phyloP scores from a whole-genome alignment of 2,329 filamentous ascomycete genomes.

The Scortechinia acanthostroma region DNA sequence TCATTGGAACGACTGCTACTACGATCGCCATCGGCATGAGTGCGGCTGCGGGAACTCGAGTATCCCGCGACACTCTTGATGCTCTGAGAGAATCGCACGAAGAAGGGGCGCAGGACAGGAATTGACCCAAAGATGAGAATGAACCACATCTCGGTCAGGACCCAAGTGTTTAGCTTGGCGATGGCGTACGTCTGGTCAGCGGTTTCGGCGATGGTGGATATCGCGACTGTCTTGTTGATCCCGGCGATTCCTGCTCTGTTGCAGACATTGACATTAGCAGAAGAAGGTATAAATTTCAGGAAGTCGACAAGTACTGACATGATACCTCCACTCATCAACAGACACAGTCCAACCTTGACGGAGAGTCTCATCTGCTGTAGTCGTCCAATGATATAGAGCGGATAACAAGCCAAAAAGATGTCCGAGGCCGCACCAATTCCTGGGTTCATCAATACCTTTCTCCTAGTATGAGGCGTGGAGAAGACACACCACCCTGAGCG shows the following conservation, averaged over 20 bases:
- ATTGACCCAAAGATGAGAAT: background rate
- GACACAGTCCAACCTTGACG: background rate
- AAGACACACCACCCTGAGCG: background rate
- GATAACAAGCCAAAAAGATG: background rate
- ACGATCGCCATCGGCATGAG: background rate
- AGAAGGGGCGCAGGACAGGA: background rate
- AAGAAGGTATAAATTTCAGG: too few relatives aligned
- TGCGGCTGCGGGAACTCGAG: background rate
- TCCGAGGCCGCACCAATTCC: background rate
- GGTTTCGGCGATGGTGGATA: background rate
- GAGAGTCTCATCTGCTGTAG: background rate
- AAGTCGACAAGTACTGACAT: too few relatives aligned
- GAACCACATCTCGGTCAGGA: background rate
- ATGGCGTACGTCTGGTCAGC: background rate
- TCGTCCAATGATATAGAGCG: background rate
- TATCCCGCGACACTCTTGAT: background rate
- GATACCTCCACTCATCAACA: background rate
- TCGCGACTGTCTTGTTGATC: background rate
- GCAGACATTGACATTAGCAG: too few relatives aligned
- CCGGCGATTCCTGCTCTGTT: background rate
- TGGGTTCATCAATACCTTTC: background rate
- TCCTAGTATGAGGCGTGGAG: background rate
- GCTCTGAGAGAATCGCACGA: background rate
- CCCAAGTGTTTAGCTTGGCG: background rate
- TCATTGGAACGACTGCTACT: background rate